Conservation (phyloP, 2,329 filamentous ascomycete genomes). For the Aspergillus fumigatus region DNA sequence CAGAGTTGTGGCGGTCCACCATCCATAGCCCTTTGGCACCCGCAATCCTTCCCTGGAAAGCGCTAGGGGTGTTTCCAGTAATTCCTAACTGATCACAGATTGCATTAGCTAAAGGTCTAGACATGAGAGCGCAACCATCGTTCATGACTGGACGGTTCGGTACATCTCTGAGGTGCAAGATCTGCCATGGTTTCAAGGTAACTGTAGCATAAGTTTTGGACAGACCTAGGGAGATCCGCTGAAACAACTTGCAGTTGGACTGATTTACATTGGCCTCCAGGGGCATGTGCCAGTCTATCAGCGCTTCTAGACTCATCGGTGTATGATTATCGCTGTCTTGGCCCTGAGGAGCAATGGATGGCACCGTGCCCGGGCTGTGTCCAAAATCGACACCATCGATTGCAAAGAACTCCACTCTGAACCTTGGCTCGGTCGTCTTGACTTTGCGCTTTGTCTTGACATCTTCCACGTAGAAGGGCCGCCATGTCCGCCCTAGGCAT, state of each 20-base stretch:
- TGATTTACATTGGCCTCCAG: conserved; percentile 31
- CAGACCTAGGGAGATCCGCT: conserved; percentile 39
- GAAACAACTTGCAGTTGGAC: conserved; percentile 43
- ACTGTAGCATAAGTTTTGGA: conserved; percentile 42
- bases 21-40: conserved; percentile 62
- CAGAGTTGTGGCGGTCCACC: conserved; percentile 41
- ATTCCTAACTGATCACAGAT: conserved; percentile 45
- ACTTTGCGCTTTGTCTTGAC: conserved; percentile 30
- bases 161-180: conserved; percentile 31
- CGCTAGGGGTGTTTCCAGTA: conserved; percentile 42
- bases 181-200: conserved; percentile 32
- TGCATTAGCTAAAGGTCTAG: conserved; percentile 44
- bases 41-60: conserved; percentile 54
- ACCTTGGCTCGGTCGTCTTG: conserved; percentile 18
- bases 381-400: conserved; percentile 40
- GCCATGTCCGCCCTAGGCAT: conserved; percentile 42
- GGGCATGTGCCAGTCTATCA: conserved; percentile 47
- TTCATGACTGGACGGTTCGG: conserved; percentile 39
- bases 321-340: conserved; percentile 28
- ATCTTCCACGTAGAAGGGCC: conserved; percentile 42
- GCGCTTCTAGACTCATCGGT: conserved; percentile 32
- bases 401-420: conserved; percentile 42
- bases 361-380: conserved; percentile 2
- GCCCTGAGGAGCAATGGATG: conserved; percentile 16
- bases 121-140: conserved; percentile 54